Base-by-base conservation (phyloP, 2,329 filamentous ascomycete species). In the Aspergillus novoparasiticus region DNA sequence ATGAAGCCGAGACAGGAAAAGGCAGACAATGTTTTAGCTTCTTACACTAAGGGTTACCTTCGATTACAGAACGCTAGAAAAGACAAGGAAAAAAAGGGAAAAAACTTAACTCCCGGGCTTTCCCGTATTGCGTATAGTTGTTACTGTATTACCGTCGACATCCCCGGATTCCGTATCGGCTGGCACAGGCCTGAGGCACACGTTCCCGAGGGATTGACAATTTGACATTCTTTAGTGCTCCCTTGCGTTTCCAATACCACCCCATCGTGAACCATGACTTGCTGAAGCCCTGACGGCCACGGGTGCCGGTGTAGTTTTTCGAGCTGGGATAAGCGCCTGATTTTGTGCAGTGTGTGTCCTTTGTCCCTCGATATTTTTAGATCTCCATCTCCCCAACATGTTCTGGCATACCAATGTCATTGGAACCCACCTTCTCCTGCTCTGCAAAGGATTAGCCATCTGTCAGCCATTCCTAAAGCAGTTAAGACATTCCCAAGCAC, bases 71-170 rank as follows among this genome's bases (percentile, higher is more conserved):
- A 68, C 67, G 50, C 66, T 69, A 55, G 28, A 43, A 34, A 39
- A 8, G 57, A 53, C 56, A 28, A 51, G 39, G 16, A 28, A 36
- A 23, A 43, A 43, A 41, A 60, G 58, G 56, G 60, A 59, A 72
- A 73, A 69, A 64, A 59, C 71, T 74, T 75, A 76, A 68, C 74
- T 77, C 70, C 76, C 76, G 75, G 67, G 64, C 75, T 71, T 73
- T 78, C 71, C 77, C 76, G 75, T 67, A 75, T 76, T 74, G 72
- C 75, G 75, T 76, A 77, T 76, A 72, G 76, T 68, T 64, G 61
- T 58, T 63, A 53, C 53, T 14, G 51, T 34, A 55, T 23, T 55
- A 39, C 51, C 51, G 30, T 43, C 45, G 39, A 34, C n/a, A 41
- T 41, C 60, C 66, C 67, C 70, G 60, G 66, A 71, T 69, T 72